A percentile compares a stretch with the other conserved stretches of the same genome.
These are phyloP conservation scores for Fusarium siculi DNA, from an alignment of 2,329 filamentous ascomycete species.

Conservation along the genomic window DNA sequence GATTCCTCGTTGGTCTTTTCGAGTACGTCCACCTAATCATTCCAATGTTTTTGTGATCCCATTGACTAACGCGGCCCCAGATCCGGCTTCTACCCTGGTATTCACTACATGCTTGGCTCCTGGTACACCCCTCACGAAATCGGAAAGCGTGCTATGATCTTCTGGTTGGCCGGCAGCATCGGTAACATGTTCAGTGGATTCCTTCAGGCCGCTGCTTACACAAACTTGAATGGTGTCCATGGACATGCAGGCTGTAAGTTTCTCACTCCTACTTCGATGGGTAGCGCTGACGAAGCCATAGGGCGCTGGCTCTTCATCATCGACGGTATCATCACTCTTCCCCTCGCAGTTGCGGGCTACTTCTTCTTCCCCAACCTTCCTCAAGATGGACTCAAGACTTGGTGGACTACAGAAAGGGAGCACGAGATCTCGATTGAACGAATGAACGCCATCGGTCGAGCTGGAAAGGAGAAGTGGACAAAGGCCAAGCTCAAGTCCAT, in stretches of 20 bases:
- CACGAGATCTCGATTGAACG: conserved; percentile 35
- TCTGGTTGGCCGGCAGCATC: conserved; percentile 32
- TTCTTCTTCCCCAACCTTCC: conserved; percentile 44
- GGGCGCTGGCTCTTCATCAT: conserved; percentile 51
- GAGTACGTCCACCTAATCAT: conserved; percentile 5
- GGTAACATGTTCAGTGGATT: conserved; percentile 33
- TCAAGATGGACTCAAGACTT: conserved; percentile 32
- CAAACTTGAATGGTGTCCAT: conserved; percentile 21
- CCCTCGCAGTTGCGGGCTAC: conserved; percentile 35
- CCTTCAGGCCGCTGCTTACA: conserved; percentile 31
- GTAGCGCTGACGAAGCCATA: accelerated
- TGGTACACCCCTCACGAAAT: conserved; percentile 40
- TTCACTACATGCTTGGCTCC: conserved; percentile 37
- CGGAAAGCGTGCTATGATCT: conserved; percentile 34
- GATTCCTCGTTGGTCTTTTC: conserved; percentile 36
- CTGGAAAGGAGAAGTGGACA: conserved; percentile 32
- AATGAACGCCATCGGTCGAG: conserved; percentile 18
- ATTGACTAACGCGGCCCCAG: conserved; percentile 52
- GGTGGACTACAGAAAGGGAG: conserved; percentile 42
- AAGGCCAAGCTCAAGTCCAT: conserved; percentile 22
- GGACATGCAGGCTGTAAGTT: conserved; percentile 21
- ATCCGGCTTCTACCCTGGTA: conserved; percentile 59
- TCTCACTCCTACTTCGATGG: accelerated
- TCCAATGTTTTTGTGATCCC: too few relatives aligned
- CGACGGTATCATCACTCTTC: conserved; percentile 47